phyloP scores from a whole-genome alignment of 768 basidiomycete genomes.

The Coprinopsis cinerea region DNA sequence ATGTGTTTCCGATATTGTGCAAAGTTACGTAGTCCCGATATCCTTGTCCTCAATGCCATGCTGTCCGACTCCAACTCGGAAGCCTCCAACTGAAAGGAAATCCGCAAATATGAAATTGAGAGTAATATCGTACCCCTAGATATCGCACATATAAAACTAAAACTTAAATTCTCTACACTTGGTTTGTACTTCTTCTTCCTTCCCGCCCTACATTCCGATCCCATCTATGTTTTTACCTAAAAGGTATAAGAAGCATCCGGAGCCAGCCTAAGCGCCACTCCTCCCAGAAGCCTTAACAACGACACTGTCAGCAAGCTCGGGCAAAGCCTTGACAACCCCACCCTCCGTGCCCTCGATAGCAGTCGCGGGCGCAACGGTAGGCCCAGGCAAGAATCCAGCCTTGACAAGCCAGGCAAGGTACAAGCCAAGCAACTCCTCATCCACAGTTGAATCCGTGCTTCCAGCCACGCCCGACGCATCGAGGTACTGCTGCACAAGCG shows the following conservation, averaged over 20 bases:
- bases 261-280: slow-evolving; percentile 42
- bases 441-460: slow-evolving; percentile 46
- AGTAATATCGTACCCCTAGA: too few relatives aligned
- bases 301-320: slow-evolving; percentile 34
- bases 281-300: slow-evolving; percentile 62
- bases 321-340: slow-evolving; percentile 40
- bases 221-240: too few relatives aligned
- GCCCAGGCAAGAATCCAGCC: slow-evolving; percentile 71
- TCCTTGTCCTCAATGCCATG: too few relatives aligned
- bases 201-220: background rate
- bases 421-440: slow-evolving; percentile 69
- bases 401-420: slow-evolving; percentile 92
- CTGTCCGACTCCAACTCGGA: too few relatives aligned
- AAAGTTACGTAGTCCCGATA: background rate
- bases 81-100: too few relatives aligned
- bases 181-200: too few relatives aligned
- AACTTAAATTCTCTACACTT: too few relatives aligned
- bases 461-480: slow-evolving; percentile 24
- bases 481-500: slow-evolving; percentile 44
- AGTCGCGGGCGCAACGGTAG: slow-evolving; percentile 21
- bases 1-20: background rate
- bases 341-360: slow-evolving; percentile 1
- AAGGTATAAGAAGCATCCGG: too few relatives aligned
- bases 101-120: too few relatives aligned
- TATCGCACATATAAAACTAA: too few relatives aligned